These are phyloP conservation scores for Ophiosphaerella korrae DNA, from an alignment of 2,329 filamentous ascomycete genomes.

Conservation along the genomic window DNA sequence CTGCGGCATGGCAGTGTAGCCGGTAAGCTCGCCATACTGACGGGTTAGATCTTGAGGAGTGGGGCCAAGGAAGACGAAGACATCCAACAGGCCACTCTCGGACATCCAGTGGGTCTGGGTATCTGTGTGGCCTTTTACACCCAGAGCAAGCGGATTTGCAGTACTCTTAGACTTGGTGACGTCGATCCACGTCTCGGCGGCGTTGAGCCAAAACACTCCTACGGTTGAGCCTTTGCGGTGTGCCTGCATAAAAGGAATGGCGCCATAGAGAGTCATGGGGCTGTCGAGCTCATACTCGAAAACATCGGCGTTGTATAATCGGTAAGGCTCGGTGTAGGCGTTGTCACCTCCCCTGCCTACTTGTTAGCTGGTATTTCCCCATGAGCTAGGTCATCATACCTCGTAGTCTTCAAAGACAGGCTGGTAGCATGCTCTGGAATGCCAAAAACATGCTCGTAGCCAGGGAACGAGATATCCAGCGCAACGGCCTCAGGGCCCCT, in stretches of 20 bases:
- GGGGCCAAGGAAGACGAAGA: slow-evolving; percentile 93
- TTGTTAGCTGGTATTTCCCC: not conserved
- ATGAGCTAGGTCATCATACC: slow-evolving; percentile 49
- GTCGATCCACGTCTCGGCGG: slow-evolving; percentile 96
- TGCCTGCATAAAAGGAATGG: slow-evolving; percentile 97
- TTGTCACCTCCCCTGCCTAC: slow-evolving; percentile 71
- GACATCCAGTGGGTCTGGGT: slow-evolving; percentile 98
- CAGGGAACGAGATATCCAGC: slow-evolving; percentile 88
- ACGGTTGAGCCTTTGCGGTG: slow-evolving; percentile 93
- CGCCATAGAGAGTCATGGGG: slow-evolving; percentile 97
- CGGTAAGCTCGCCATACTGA: slow-evolving; percentile 86
- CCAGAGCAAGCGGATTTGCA: slow-evolving; percentile 78
- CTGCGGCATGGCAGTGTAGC: slow-evolving; percentile 87
- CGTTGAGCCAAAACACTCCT: slow-evolving; percentile 96
- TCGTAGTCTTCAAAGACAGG: slow-evolving; percentile 85
- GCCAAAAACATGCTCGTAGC: slow-evolving; percentile 90
- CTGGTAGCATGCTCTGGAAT: slow-evolving; percentile 92
- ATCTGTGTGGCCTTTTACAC: slow-evolving; percentile 69
- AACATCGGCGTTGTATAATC: slow-evolving; percentile 94
- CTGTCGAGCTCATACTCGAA: slow-evolving; percentile 98
- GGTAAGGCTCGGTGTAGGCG: slow-evolving; percentile 86
- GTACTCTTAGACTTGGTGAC: slow-evolving; percentile 78
- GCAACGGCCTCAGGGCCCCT: slow-evolving; percentile 89
- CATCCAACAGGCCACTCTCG: slow-evolving; percentile 84
- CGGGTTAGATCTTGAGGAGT: slow-evolving; percentile 81